Percentiles rank a stretch among this genome's conserved stretches.
These are phyloP conservation scores for Polytolypa hystricis DNA, from an alignment of 2,329 filamentous ascomycete genomes.

Conservation along the genomic window DNA sequence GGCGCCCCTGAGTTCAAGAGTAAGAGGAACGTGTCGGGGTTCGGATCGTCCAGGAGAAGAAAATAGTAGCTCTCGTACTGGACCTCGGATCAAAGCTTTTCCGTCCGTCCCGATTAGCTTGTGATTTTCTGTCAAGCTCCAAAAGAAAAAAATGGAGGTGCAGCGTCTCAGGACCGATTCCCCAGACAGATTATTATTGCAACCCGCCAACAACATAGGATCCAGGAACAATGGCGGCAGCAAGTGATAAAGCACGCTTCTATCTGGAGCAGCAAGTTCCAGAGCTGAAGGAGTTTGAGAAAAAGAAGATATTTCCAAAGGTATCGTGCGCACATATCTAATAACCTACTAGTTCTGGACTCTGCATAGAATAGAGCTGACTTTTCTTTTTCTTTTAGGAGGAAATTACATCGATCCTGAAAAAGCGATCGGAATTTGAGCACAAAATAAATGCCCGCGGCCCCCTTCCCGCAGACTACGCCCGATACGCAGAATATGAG, in stretches of 20 bases:
- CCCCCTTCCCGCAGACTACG: constrained; percentile 65
- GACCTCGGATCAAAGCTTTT: too few relatives aligned
- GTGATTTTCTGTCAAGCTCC: too few relatives aligned
- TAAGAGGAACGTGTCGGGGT: too few relatives aligned
- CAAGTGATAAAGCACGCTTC: constrained; percentile 89
- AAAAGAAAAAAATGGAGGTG: constrained; percentile 2
- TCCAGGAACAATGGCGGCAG: constrained; percentile 68
- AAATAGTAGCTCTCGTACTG: too few relatives aligned
- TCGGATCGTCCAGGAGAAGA: too few relatives aligned
- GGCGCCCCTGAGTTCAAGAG: too few relatives aligned
- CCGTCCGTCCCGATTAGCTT: too few relatives aligned
- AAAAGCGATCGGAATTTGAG: constrained; percentile 86
- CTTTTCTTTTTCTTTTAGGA: constrained; percentile 42
- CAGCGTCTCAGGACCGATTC: too few relatives aligned
- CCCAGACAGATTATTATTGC: too few relatives aligned
- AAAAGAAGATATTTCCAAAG: constrained; percentile 80
- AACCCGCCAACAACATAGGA: too few relatives aligned
- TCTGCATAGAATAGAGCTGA: constrained; percentile 1
- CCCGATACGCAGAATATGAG: constrained; percentile 66
- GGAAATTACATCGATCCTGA: constrained; percentile 79
- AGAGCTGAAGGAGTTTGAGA: constrained; percentile 82
- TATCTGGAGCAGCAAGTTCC: constrained; percentile 87
- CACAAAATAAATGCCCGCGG: constrained; percentile 79
- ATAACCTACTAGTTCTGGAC: not conserved
- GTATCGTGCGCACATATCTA: constrained; percentile 34